phyloP scores from a whole-genome alignment of 345 rosid genomes.

The Rhodamnia rubescens region DNA sequence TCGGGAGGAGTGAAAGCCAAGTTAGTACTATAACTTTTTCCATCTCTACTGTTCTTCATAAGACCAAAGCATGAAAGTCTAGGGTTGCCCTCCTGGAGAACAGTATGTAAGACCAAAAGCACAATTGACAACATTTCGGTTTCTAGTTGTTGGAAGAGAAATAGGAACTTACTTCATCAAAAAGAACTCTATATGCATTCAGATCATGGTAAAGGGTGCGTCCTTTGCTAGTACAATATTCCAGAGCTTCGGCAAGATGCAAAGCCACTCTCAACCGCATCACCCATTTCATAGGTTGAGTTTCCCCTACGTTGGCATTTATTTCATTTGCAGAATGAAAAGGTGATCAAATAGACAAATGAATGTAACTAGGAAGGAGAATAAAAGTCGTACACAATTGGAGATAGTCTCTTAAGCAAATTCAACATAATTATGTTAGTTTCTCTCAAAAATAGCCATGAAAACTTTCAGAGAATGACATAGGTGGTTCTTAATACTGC shows the following conservation, averaged over 20 bases:
- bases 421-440: not conserved
- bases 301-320: constrained; percentile 51
- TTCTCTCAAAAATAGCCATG: not conserved
- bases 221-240: constrained; percentile 80
- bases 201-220: constrained; percentile 88
- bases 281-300: constrained; percentile 95
- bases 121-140: not conserved
- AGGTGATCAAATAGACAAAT: not conserved
- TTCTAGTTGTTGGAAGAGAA: not conserved
- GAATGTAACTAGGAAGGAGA: not conserved
- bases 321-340: not conserved
- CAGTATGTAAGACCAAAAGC: not conserved
- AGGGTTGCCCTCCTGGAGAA: constrained; percentile 66
- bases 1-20: constrained; percentile 94
- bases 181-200: constrained; percentile 84
- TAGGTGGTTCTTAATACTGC: not conserved
- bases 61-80: constrained; percentile 92
- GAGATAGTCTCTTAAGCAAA: not conserved
- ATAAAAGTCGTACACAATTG: not conserved
- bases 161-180: constrained; percentile 62
- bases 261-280: constrained; percentile 93
- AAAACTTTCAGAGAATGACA: not conserved
- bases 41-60: constrained; percentile 96
- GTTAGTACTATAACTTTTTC: constrained; percentile 83
- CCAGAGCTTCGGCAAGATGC: constrained; percentile 89